These are phyloP conservation scores for Fusarium equiseti DNA, from an alignment of 2,329 filamentous ascomycete genomes.

Conservation along the genomic window DNA sequence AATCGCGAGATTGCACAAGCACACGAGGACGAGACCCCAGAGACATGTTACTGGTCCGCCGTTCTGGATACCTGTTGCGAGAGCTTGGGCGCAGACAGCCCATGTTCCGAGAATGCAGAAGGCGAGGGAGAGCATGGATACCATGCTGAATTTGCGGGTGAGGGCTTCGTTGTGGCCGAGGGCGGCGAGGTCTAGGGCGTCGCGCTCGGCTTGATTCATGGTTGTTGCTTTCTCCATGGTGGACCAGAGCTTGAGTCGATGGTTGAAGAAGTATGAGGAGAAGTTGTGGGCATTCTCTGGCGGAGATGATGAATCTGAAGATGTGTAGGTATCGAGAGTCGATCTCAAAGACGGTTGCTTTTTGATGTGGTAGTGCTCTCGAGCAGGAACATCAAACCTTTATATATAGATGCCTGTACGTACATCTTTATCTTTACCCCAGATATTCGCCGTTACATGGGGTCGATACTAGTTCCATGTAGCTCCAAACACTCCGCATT, in stretches of 20 bases:
- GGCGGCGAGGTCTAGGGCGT: constrained; percentile 52
- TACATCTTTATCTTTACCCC: constrained; percentile 31
- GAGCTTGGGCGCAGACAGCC: constrained; percentile 65
- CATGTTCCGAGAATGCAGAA: constrained; percentile 70
- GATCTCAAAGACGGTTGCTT: neutral
- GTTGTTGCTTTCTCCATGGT: constrained; percentile 39
- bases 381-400: neutral
- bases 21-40: constrained; percentile 66
- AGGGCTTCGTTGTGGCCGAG: constrained; percentile 56
- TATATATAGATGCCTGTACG: constrained; percentile 20
- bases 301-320: neutral
- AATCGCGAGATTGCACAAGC: constrained; percentile 64
- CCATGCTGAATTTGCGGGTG: constrained; percentile 61
- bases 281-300: constrained; percentile 40
- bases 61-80: constrained; percentile 62
- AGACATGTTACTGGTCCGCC: constrained; percentile 66
- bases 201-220: constrained; percentile 41
- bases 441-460: constrained; percentile 10
- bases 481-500: constrained; percentile 20
- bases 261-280: constrained; percentile 8
- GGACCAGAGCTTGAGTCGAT: constrained; percentile 40
- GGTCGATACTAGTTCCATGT: neutral
- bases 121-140: constrained; percentile 68
- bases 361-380: neutral
- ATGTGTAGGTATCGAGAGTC: neutral